A percentile compares a stretch with the other conserved stretches of the same genome.
Conservation (phyloP, 2,329 filamentous ascomycete genomes). For the Calonectria pauciramosa region DNA sequence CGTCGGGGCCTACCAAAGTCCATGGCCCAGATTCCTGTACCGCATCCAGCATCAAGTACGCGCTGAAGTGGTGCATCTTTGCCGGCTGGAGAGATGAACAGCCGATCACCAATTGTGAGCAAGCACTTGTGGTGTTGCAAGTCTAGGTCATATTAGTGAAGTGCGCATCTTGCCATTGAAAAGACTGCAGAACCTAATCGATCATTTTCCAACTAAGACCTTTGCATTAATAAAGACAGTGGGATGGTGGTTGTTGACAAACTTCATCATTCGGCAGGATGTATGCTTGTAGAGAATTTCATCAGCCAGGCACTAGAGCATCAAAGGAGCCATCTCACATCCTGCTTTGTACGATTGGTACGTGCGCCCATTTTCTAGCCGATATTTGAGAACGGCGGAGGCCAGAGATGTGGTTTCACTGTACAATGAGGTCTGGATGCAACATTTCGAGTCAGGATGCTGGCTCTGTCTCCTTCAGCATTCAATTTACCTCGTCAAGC, state of each 20-base stretch:
- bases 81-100: conserved; percentile 18
- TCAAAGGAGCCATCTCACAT: conserved; percentile 13
- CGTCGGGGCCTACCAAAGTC: conserved; percentile 33
- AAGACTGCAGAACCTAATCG: conserved; percentile 17
- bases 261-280: conserved; percentile 33
- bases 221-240: not conserved
- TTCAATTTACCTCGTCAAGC: not conserved
- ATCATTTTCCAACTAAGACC: conserved; percentile 27
- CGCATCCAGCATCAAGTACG: conserved; percentile 32
- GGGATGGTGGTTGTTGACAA: not conserved
- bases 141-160: conserved; percentile 7
- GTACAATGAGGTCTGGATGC: not conserved
- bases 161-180: not conserved
- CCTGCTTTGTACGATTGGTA: conserved; percentile 30
- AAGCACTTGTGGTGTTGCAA: conserved; percentile 30
- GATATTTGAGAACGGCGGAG: conserved; percentile 28
- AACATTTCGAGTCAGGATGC: not conserved
- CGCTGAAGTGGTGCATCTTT: conserved; percentile 12
- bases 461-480: not conserved
- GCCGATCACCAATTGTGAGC: conserved; percentile 17
- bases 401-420: conserved; percentile 16
- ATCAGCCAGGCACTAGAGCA: not conserved
- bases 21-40: conserved; percentile 33
- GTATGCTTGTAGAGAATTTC: not conserved
- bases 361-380: conserved; percentile 30